phyloP scores from a whole-genome alignment of 2,329 filamentous ascomycete species.

The Thielaviopsis ethacetica region DNA sequence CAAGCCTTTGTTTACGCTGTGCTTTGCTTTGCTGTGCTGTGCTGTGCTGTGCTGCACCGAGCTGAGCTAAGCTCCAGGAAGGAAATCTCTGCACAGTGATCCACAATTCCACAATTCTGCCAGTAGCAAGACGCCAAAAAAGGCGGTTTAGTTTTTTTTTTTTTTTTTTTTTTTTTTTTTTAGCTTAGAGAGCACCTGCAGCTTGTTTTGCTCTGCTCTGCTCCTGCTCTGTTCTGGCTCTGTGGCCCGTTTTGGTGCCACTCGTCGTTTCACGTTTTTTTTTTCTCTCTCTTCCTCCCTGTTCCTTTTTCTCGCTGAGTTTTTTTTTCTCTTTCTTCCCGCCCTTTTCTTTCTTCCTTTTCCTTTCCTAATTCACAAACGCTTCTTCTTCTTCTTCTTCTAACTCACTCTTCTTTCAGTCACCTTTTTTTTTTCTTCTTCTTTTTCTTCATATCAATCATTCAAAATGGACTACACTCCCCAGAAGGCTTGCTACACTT shows the following conservation, averaged over 20 bases:
- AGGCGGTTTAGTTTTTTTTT: not conserved
- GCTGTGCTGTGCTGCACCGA: too few species aligned
- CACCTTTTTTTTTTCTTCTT: not conserved
- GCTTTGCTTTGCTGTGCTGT: too few species aligned
- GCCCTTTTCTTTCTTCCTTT: not conserved
- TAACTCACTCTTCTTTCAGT: not conserved
- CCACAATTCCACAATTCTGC: not conserved
- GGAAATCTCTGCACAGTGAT: not conserved
- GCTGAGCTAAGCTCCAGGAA: not conserved
- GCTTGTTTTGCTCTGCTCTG: too few species aligned
- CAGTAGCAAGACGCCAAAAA: not conserved
- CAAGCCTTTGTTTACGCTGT: too few species aligned
- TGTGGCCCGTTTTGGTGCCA: constrained; percentile 2
- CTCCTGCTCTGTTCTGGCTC: too few species aligned
- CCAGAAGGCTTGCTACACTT: constrained; percentile 35
- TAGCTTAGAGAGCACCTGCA: not conserved
- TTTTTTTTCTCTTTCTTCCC: constrained; percentile 1
- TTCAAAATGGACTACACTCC: constrained; percentile 27
- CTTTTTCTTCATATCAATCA: not conserved
- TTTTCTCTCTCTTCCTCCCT: not conserved
- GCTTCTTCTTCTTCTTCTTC: constrained; percentile 1
- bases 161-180: not conserved
- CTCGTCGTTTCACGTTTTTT: constrained; percentile 9
- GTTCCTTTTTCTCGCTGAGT: not conserved
- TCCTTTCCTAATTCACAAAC: not conserved